Evolutionary conservation across 1,284 basidiomycete genomes (phyloP), one percentile per base, ranked within the genome.

Genomic region (Apiotrichum siamense): DNA sequence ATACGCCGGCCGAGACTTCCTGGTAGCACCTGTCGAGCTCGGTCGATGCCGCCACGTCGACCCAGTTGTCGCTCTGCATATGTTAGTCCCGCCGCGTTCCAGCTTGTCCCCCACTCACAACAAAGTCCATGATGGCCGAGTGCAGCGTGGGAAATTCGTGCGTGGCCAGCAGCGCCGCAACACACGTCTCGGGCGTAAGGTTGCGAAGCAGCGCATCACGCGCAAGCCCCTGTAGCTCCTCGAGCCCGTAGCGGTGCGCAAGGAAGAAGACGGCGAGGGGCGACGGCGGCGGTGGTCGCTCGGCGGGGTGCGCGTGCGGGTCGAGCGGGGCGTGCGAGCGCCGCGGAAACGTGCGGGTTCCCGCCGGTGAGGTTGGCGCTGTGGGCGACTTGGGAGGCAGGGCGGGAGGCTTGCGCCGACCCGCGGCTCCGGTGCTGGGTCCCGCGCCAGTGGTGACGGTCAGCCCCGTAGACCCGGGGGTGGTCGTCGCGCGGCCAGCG

Each of bases 231-330:
- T 82, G 81, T 21, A 91, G 77, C 10, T 77, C 79, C 4, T 81
- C 79, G 73, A 90, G 81, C 10, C 77, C 75, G 68, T 90, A 91
- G 33, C 87, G 78, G 74, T 90, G 87, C 11, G 87, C 85, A 15
- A 89, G 78, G 62, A 85, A 82, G 73, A 88, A 92, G 61, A 90
- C 80, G 0, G 85, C 81, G 29, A 92, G 73, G 20, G 85, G 80
- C 3, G 76, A 72, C 2, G 84, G 83, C 3, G 79, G 63, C 9
- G 79, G 72, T 3, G 57, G 57, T 2, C 49, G 37, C 2, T 37
- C 35, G 3, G 83, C 81, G 2, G 87, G 87, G 63, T 90, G 88
- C 1, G 77, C 69, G 70, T 91, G 86, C 3, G 86, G 87, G 62
- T 91, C 88, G 4, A 77, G 33, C 60, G 74, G 20, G 72, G 70